A percentile compares a stretch with the other conserved stretches of the same genome.
These are phyloP conservation scores for Chimonanthus praecox DNA, from an alignment of 164 flowering plant species.

Conservation along the genomic window DNA sequence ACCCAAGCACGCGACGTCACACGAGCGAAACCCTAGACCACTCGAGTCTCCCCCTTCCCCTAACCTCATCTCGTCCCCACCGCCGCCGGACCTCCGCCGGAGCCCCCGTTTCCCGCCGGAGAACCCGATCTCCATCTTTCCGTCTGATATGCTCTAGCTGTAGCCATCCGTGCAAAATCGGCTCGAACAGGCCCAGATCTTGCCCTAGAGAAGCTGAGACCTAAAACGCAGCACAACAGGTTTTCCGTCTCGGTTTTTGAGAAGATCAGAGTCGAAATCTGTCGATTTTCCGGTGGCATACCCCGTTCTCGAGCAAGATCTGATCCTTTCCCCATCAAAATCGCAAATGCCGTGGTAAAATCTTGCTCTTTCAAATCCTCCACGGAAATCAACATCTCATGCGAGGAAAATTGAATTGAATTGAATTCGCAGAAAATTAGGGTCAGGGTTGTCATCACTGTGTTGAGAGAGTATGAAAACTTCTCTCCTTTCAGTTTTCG, in stretches of 20 bases:
- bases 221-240: background rate
- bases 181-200: no score
- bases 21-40: conserved; percentile 32
- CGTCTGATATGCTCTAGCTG: background rate
- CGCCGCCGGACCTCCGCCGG: conserved; percentile 17
- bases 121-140: background rate
- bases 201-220: no score
- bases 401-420: background rate
- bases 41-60: conserved; percentile 6
- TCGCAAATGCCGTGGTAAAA: background rate
- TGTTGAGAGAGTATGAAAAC: no score
- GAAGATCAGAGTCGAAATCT: background rate
- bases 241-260: background rate
- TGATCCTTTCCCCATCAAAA: background rate
- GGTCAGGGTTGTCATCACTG: no score
- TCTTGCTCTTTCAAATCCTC: background rate
- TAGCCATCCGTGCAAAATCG: no score
- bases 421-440: background rate
- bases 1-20: conserved; percentile 29
- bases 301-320: background rate
- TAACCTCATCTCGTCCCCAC: conserved; percentile 3
- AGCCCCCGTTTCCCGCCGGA: background rate
- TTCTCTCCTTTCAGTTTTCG: background rate
- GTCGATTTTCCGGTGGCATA: background rate
- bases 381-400: background rate